A percentile compares a stretch with the other conserved stretches of the same genome.
Evolutionary conservation across 306 rosid species (phyloP).

Genomic region (Dryas octopetala): DNA sequence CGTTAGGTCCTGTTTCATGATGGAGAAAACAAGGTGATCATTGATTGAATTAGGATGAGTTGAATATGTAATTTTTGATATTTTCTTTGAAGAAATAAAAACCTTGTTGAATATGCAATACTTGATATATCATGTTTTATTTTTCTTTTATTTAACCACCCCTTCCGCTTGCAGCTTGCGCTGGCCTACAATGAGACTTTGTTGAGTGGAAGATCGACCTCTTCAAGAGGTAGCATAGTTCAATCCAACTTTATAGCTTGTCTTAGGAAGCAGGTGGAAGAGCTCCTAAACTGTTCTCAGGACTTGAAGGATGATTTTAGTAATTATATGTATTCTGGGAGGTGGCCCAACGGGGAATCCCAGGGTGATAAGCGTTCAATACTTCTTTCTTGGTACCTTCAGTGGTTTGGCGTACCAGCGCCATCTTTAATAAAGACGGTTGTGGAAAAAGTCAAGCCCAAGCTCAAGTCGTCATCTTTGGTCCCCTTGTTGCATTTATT

Average conservation of each 20-base stretch:
- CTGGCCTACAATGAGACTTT: slow-evolving; percentile 74
- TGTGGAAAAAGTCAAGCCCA: slow-evolving; percentile 56
- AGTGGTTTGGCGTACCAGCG: slow-evolving; percentile 83
- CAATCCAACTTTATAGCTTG: slow-evolving; percentile 74
- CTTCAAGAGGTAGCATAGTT: slow-evolving; percentile 71
- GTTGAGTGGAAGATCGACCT: slow-evolving; percentile 57
- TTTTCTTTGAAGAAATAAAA: neutral
- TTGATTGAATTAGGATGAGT: neutral
- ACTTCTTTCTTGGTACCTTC: slow-evolving; percentile 86
- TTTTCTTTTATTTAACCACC: neutral
- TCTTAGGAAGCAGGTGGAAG: slow-evolving; percentile 75
- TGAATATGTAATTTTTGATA: neutral
- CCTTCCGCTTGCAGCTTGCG: slow-evolving; percentile 67
- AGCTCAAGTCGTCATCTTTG: slow-evolving; percentile 49
- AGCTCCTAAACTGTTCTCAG: slow-evolving; percentile 52
- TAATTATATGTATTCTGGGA: slow-evolving; percentile 63
- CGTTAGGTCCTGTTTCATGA: neutral
- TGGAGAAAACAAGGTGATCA: neutral
- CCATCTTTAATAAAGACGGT: slow-evolving; percentile 54
- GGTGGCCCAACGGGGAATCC: slow-evolving; percentile 70
- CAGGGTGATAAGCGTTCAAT: slow-evolving; percentile 46
- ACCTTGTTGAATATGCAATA: neutral
- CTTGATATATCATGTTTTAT: neutral
- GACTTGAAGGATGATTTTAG: slow-evolving; percentile 65
- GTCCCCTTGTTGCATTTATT: slow-evolving; percentile 66